Evolutionary conservation across 129 eudicot species (phyloP).

Genomic region (Scalesia atractyloides): DNA sequence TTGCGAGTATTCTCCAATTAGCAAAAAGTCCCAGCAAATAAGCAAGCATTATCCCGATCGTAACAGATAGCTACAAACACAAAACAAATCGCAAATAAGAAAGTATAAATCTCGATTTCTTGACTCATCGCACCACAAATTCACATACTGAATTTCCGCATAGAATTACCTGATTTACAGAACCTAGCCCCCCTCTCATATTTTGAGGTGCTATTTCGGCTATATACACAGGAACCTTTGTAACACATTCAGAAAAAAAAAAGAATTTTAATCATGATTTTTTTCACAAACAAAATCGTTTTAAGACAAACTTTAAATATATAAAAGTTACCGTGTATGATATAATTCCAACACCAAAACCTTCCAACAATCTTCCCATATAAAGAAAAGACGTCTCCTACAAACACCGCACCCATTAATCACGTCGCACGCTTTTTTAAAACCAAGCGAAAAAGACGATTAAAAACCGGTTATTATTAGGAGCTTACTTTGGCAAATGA

Average conservation of each 20-base stretch:
- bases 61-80: constrained; percentile 72
- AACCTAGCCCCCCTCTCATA: constrained; percentile 90
- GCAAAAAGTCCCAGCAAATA: constrained; percentile 86
- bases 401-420: constrained; percentile 3
- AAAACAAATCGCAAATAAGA: constrained; percentile 6
- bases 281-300: constrained; percentile 2
- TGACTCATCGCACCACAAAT: constrained; percentile 10
- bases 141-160: constrained; percentile 12
- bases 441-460: not conserved
- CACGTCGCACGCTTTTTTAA: too few relatives aligned
- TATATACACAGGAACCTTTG: constrained; percentile 95
- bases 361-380: constrained; percentile 98
- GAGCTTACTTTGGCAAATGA: constrained; percentile 44
- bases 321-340: constrained; percentile 69
- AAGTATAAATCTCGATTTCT: not conserved
- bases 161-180: constrained; percentile 78
- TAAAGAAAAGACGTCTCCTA: constrained; percentile 87
- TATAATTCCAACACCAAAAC: constrained; percentile 95
- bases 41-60: constrained; percentile 88
- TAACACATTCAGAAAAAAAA: constrained; percentile 12
- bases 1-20: constrained; percentile 88
- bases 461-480: not conserved
- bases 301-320: constrained; percentile 17
- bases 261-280: not conserved
- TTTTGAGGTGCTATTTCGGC: constrained; percentile 97